Evolutionary conservation across 805 yeast species (phyloP).

Genomic region (Lipomyces starkeyi): DNA sequence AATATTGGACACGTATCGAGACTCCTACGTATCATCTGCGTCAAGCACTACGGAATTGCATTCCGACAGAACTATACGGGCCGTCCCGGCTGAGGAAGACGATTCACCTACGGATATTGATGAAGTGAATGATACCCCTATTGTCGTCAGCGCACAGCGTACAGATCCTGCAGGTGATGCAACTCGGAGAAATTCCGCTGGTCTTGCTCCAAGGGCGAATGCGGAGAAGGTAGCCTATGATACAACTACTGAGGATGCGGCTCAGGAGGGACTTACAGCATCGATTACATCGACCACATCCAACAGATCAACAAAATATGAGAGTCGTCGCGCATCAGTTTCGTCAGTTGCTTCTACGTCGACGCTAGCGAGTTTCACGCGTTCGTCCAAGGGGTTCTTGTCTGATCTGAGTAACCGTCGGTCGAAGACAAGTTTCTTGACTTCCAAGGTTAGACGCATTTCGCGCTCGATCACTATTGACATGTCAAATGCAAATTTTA

Average conservation of each 20-base stretch:
- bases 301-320: background rate
- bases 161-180: background rate
- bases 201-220: background rate
- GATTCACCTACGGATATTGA: background rate
- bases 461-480: slow-evolving; percentile 32
- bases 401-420: slow-evolving; percentile 25
- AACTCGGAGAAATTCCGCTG: background rate
- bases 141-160: background rate
- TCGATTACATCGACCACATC: background rate
- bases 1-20: slow-evolving; percentile 16
- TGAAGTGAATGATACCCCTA: background rate
- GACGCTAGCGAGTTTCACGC: slow-evolving; percentile 14
- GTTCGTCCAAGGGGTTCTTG: slow-evolving; percentile 30
- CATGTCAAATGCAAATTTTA: background rate
- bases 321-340: slow-evolving; percentile 15
- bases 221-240: background rate
- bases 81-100: background rate
- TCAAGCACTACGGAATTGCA: background rate
- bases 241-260: background rate
- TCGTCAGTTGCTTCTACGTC: slow-evolving; percentile 12
- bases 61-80: background rate
- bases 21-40: background rate
- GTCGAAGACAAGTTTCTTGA: slow-evolving; percentile 15
- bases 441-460: slow-evolving; percentile 34
- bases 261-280: background rate